Evolutionary conservation across 2,329 filamentous ascomycete species (phyloP).

Genomic region (Calonectria henricotiae): DNA sequence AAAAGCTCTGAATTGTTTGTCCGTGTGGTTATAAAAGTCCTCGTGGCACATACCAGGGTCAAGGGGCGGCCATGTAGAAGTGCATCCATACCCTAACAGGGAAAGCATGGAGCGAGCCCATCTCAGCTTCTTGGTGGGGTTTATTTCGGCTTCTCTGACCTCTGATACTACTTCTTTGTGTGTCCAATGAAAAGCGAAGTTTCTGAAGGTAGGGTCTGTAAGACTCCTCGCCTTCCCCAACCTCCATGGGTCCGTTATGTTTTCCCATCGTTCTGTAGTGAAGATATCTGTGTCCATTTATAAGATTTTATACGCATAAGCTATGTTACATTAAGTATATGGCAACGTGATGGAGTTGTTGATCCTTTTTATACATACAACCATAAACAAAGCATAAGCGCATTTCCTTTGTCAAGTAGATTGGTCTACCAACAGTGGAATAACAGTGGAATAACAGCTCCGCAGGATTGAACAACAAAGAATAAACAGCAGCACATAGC

Average conservation of each 20-base stretch:
- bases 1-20: neutral
- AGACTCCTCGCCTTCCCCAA: neutral
- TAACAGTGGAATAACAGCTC: no score
- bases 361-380: no score
- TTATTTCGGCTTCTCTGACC: neutral
- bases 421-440: no score
- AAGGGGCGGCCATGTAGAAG: slow-evolving; percentile 41
- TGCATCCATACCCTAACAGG: slow-evolving; percentile 29
- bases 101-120: neutral
- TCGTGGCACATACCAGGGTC: slow-evolving; percentile 31
- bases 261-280: neutral
- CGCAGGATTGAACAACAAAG: neutral
- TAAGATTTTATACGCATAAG: no score
- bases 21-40: slow-evolving; percentile 3
- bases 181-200: neutral
- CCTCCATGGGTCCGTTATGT: neutral
- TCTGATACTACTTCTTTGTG: neutral
- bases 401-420: no score
- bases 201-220: neutral
- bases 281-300: neutral
- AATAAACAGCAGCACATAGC: neutral
- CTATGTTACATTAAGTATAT: no score
- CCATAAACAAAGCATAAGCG: no score
- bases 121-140: neutral
- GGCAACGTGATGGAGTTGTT: no score